Conservation (phyloP, 73 alveolate species). For the Stentor coeruleus region DNA sequence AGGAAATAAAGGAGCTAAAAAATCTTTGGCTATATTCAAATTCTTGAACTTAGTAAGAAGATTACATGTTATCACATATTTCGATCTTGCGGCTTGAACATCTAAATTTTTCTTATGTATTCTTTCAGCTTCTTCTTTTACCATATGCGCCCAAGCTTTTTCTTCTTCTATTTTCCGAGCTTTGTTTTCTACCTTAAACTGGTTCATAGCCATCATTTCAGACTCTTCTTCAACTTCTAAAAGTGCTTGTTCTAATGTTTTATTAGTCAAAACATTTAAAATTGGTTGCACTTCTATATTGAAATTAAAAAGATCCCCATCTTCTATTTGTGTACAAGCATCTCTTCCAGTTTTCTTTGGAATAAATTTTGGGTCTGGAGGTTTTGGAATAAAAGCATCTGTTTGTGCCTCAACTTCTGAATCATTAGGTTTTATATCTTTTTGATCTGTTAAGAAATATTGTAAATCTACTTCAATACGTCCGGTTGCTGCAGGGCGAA, state of each 20-base stretch:
- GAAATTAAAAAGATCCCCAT: slow-evolving; percentile 92
- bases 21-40: slow-evolving; percentile 59
- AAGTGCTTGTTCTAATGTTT: slow-evolving; percentile 89
- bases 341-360: slow-evolving; percentile 98
- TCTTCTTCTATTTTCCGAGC: slow-evolving; percentile 78
- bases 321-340: slow-evolving; percentile 91
- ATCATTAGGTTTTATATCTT: slow-evolving; percentile 51
- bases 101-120: slow-evolving; percentile 63
- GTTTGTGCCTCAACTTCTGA: slow-evolving; percentile 82
- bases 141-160: slow-evolving; percentile 64
- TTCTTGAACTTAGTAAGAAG: slow-evolving; percentile 61
- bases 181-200: slow-evolving; percentile 80
- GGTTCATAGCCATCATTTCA: slow-evolving; percentile 80
- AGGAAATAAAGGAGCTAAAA: slow-evolving; percentile 38
- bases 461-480: slow-evolving; percentile 81
- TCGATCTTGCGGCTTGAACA: slow-evolving; percentile 42
- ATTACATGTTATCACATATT: slow-evolving; percentile 41
- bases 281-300: slow-evolving; percentile 96
- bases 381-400: slow-evolving; percentile 84
- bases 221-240: slow-evolving; percentile 95
- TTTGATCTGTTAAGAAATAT: slow-evolving; percentile 77
- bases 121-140: slow-evolving; percentile 59
- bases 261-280: slow-evolving; percentile 84
- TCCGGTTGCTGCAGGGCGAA: slow-evolving; percentile 86
- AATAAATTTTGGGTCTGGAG: slow-evolving; percentile 88